Evolutionary conservation across 768 basidiomycete genomes (phyloP), one percentile per base, ranked within the genome.

Genomic region (Phanerodontia chrysosporium): DNA sequence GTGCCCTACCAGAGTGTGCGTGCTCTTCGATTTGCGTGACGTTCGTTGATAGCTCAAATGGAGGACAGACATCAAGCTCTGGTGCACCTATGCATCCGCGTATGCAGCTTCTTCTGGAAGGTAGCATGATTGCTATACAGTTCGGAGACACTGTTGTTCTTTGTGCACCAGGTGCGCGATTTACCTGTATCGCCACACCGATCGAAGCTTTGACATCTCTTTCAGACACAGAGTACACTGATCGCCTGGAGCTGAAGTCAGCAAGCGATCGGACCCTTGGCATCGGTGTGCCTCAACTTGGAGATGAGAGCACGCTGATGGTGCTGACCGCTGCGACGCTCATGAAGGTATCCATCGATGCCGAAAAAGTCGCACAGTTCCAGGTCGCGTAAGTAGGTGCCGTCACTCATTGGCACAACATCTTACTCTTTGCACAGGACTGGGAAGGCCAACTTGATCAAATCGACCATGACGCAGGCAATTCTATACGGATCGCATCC

Each of bases 401-500:
- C 32, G 14, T 58, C 39, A 7, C 27, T 30, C 39, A 18, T 42
- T 18, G 6, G 18, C 39, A 10, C 10, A 42, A 4, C 10, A 4
- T 8, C 6, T 18, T 4, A 42, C 39, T 42, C 10, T 42, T 45
- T n/a, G n/a, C n/a, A 16, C 57, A 88, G 85, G 53, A 83, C 78
- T 57, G 90, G 85, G 59, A 81, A 75, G 45, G 83, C 87, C 2
- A 81, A 81, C 58, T 74, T 92, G 25, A 82, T 92, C 68, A 87
- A 87, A 70, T 85, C 87, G 9, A 89, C 84, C 25, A 86, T 93
- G 85, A 89, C 84, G 46, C 89, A 92, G 67, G 90, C 90, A 12
- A 90, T 92, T 62, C 67, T 92, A 32, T 92, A 91, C 67, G 88
- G 88, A 13, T 79, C 87, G 27, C 75, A 84, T 64, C 77, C 85